phyloP scores from a whole-genome alignment of 1,139 yeast species.

The Diutina sp. region DNA sequence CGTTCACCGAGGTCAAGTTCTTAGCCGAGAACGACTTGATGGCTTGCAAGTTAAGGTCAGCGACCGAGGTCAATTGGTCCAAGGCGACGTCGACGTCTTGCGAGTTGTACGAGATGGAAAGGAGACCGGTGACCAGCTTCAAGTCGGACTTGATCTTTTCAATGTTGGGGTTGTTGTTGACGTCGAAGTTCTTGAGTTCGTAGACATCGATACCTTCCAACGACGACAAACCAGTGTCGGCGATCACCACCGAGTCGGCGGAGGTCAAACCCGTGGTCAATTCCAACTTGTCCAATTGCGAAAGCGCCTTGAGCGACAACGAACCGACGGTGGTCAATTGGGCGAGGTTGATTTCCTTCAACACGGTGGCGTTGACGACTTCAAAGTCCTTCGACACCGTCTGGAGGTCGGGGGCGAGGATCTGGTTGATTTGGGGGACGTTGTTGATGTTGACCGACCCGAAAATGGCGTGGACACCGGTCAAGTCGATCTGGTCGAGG shows the following conservation, averaged over 20 bases:
- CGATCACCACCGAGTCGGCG: constrained; percentile 60
- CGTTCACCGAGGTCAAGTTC: constrained; percentile 58
- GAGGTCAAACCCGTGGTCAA: constrained; percentile 65
- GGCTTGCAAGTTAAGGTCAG: constrained; percentile 73
- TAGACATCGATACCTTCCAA: constrained; percentile 74
- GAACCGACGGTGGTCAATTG: constrained; percentile 70
- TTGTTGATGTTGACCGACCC: constrained; percentile 54
- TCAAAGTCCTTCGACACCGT: constrained; percentile 61
- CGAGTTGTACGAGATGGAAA: constrained; percentile 79
- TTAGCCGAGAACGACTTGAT: constrained; percentile 61
- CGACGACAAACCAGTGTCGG: constrained; percentile 76
- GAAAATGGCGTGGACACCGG: constrained; percentile 49
- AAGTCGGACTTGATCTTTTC: constrained; percentile 60
- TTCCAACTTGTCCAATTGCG: constrained; percentile 62
- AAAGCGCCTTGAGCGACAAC: constrained; percentile 68
- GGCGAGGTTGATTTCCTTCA: constrained; percentile 64
- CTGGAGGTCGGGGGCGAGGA: constrained; percentile 69
- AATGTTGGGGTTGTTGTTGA: constrained; percentile 73
- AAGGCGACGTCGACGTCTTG: constrained; percentile 57
- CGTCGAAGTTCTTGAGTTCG: constrained; percentile 61
- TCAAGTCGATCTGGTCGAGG: constrained; percentile 43
- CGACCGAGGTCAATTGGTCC: constrained; percentile 66
- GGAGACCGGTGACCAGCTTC: constrained; percentile 56
- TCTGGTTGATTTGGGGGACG: constrained; percentile 46
- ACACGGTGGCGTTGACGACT: constrained; percentile 52